These are phyloP conservation scores for Hypomontagnella monticulosa DNA, from an alignment of 495 filamentous ascomycete species.

Conservation along the genomic window DNA sequence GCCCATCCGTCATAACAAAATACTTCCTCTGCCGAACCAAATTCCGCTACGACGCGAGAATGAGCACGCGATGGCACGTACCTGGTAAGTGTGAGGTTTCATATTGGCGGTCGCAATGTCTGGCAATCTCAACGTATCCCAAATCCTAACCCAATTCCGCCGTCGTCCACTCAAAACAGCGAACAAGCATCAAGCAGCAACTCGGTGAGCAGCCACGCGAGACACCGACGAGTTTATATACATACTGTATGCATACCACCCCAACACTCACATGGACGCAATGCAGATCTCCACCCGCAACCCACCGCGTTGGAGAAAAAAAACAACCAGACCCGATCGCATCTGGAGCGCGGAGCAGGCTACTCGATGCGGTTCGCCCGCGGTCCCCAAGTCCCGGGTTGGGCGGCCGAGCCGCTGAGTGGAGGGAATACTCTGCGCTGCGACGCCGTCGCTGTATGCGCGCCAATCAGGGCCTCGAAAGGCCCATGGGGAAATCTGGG, in stretches of 20 bases:
- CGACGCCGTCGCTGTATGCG: slow-evolving; percentile 12
- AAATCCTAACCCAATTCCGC: not conserved
- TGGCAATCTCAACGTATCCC: not conserved
- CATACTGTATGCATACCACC: not conserved
- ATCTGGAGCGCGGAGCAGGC: slow-evolving; percentile 10
- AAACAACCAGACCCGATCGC: no score
- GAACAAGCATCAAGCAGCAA: not conserved
- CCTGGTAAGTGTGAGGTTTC: slow-evolving; percentile 47
- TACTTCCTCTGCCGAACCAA: not conserved
- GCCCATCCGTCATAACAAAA: not conserved
- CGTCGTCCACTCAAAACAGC: not conserved
- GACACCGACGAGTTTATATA: slow-evolving; percentile 5
- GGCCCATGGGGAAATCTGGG: slow-evolving; percentile 21
- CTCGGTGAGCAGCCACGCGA: slow-evolving; percentile 17
- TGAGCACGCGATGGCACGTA: slow-evolving; percentile 13
- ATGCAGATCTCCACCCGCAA: no score
- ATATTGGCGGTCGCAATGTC: slow-evolving; percentile 16
- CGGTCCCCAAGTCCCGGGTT: slow-evolving; percentile 5
- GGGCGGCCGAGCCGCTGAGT: slow-evolving; percentile 12
- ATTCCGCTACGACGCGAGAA: no score
- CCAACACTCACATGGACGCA: not conserved
- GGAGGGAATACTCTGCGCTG: slow-evolving; percentile 23
- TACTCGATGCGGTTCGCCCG: slow-evolving; percentile 9
- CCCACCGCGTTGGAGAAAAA: slow-evolving; percentile 3
- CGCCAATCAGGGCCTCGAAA: slow-evolving; percentile 22